phyloP scores from a whole-genome alignment of 2,329 filamentous ascomycete species.

The Paraconiothyrium sp. region DNA sequence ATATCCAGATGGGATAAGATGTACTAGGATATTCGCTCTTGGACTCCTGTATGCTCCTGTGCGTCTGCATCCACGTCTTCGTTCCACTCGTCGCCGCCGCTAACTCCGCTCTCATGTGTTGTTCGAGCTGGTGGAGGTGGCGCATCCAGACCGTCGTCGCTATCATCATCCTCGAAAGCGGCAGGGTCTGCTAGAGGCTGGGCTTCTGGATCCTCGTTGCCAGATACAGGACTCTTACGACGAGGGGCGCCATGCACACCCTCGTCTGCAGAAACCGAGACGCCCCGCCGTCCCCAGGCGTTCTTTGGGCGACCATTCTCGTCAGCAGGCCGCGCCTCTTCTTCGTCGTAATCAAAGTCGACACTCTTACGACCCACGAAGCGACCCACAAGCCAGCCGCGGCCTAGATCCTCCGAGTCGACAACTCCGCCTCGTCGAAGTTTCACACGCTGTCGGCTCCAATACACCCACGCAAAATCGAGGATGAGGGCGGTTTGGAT shows the following conservation, averaged over 20 bases:
- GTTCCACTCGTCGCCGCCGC: slow-evolving; percentile 51
- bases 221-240: slow-evolving; percentile 26
- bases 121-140: slow-evolving; percentile 37
- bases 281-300: slow-evolving; percentile 66
- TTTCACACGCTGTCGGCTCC: slow-evolving; percentile 91
- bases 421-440: slow-evolving; percentile 87
- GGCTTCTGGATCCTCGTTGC: slow-evolving; percentile 39
- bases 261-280: slow-evolving; percentile 69
- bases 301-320: slow-evolving; percentile 45
- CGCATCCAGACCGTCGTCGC: slow-evolving; percentile 52
- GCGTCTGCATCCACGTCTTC: slow-evolving; percentile 50
- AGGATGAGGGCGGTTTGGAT: slow-evolving; percentile 90
- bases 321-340: slow-evolving; percentile 63
- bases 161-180: slow-evolving; percentile 57
- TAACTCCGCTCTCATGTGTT: slow-evolving; percentile 42
- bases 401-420: slow-evolving; percentile 85
- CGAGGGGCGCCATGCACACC: slow-evolving; percentile 50
- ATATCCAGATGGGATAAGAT: not conserved
- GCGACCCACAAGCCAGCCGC: slow-evolving; percentile 83
- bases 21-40: slow-evolving; percentile 25
- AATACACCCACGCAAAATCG: slow-evolving; percentile 98
- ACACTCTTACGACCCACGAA: slow-evolving; percentile 72
- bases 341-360: slow-evolving; percentile 63
- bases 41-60: slow-evolving; percentile 34
- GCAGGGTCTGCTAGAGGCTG: slow-evolving; percentile 57